Conservation (phyloP, 345 rosid genomes). For the Jatropha curcas region DNA sequence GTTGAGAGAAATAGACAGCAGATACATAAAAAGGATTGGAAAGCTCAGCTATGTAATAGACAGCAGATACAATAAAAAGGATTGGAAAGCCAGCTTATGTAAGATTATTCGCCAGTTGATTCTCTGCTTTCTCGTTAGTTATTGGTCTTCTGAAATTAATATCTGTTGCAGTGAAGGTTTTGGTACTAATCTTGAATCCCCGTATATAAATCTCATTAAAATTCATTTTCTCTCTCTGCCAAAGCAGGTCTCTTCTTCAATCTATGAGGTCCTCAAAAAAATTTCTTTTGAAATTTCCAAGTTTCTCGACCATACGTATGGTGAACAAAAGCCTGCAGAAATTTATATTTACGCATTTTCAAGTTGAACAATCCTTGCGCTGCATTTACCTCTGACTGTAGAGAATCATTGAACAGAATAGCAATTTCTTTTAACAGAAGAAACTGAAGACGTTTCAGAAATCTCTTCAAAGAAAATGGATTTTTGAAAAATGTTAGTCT, state of each 20-base stretch:
- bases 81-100: too few relatives aligned
- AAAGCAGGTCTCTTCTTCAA: constrained; percentile 24
- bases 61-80: too few relatives aligned
- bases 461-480: constrained; percentile 25
- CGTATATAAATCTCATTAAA: constrained; percentile 12
- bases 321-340: neutral
- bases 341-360: constrained; percentile 23
- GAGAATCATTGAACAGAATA: constrained; percentile 7
- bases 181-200: constrained; percentile 31
- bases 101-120: constrained; percentile 30
- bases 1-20: constrained; percentile 13
- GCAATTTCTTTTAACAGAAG: constrained; percentile 34
- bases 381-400: constrained; percentile 44
- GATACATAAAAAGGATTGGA: constrained; percentile 11
- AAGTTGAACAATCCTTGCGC: constrained; percentile 8
- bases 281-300: constrained; percentile 29
- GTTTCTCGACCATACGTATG: neutral
- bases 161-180: constrained; percentile 38
- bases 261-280: constrained; percentile 36
- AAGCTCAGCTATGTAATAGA: too few relatives aligned
- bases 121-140: constrained; percentile 31
- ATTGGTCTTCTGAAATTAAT: constrained; percentile 40
- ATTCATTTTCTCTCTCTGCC: constrained; percentile 21
- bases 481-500: neutral
- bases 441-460: neutral